Percentiles rank a stretch among this genome's conserved stretches.
Conservation (phyloP, 768 basidiomycete genomes). For the Serendipita sp. region DNA sequence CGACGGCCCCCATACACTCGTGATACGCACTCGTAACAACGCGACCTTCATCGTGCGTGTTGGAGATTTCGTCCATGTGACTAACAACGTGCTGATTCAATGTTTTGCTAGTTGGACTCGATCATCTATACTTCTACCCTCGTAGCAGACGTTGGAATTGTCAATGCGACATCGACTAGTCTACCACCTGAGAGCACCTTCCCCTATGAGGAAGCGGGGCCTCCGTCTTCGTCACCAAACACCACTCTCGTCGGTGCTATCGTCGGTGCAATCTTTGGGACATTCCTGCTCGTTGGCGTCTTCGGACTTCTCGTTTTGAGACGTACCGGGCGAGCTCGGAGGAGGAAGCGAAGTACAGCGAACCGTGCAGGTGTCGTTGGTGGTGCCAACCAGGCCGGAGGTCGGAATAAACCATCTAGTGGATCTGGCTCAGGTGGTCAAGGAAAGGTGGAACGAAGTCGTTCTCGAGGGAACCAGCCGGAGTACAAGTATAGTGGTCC, state of each 20-base stretch:
- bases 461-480: not conserved
- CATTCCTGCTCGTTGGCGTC: not conserved
- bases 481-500: not conserved
- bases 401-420: not conserved
- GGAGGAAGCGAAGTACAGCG: not conserved
- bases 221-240: not conserved
- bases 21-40: not conserved
- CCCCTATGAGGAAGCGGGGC: not conserved
- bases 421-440: not conserved
- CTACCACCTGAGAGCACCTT: not conserved
- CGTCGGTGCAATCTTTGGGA: conserved; percentile 1
- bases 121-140: not conserved
- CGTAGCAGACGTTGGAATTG: not conserved
- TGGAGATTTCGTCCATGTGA: not conserved
- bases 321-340: not conserved
- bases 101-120: not conserved
- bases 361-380: not conserved
- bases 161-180: not conserved
- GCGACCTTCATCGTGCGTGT: not conserved
- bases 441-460: not conserved
- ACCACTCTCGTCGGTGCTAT: not conserved
- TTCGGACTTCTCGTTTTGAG: not conserved
- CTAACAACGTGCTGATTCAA: not conserved
- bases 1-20: not conserved
- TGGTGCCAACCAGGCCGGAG: not conserved